Evolutionary conservation across 2,329 filamentous ascomycete genomes (phyloP), one percentile per base, ranked within the genome.

Genomic region (Diaporthe ampelina): DNA sequence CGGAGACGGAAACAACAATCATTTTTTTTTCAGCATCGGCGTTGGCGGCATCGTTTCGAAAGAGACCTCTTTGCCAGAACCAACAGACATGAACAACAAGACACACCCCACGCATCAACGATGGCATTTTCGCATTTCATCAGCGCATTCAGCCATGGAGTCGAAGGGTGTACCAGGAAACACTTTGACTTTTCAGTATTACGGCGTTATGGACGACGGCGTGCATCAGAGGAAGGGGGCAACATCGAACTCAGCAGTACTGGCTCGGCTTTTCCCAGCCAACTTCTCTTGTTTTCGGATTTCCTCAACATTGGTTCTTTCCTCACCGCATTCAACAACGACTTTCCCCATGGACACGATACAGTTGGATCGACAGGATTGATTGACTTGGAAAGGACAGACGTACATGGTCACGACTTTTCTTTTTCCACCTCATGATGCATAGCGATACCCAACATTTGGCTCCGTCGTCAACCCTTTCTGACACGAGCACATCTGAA

Each of bases 361-460:
- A 61, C 58, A 48, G 70, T 72, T 63, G 70, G 70, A 63, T 61
- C 37, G 58, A 56, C 45, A 52, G 48, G 29, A 54, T 19, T 17
- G 29, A 54, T 19, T 17, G 61, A 67, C 43, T 68, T 17, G 15
- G 15, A 21, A 68, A 35, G 70, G 24, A 15, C 40, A 10, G 40
- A 19, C 57, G 45, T 35, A 40, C 19, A 63, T 37, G 70, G 35
- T 48, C 70, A 63, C 59, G 57, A 63, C 50, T 63, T 48, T 24
- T 72, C n/a, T 45, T 43, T 43, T 43, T 6, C 40, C 15, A 11
- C 32, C 63, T 68, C 63, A 68, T 32, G 35, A 35, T 72, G 70
- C 70, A 72, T 72, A 72, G 70, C 70, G 70, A 72, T 72, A 72
- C 70, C 70, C 70, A 35, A n/a, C 24, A 32, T 10, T 15, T 72